Percentiles rank a stretch among this genome's conserved stretches.
These are phyloP conservation scores for Cyberlindnera xishuangbannaensis DNA, from an alignment of 805 yeast genomes.

Conservation along the genomic window DNA sequence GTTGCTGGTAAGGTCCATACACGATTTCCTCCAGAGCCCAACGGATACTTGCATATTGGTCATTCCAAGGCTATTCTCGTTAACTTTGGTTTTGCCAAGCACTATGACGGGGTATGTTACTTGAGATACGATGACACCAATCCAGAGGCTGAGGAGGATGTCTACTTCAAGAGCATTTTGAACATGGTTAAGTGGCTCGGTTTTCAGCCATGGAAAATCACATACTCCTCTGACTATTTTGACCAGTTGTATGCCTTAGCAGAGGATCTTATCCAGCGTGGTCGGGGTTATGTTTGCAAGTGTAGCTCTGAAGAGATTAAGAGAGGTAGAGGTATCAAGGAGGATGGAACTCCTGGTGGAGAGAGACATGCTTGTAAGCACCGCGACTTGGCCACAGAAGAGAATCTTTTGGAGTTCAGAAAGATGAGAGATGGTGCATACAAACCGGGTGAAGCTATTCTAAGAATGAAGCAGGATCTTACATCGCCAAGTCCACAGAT, in stretches of 20 bases:
- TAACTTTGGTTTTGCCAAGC: slow-evolving; percentile 94
- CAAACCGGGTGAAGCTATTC: slow-evolving; percentile 85
- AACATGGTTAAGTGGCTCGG: slow-evolving; percentile 93
- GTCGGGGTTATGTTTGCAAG: slow-evolving; percentile 86
- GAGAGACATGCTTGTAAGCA: slow-evolving; percentile 79
- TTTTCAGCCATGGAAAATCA: slow-evolving; percentile 86
- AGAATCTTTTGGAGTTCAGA: slow-evolving; percentile 74
- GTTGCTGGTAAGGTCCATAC: slow-evolving; percentile 84
- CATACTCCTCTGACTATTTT: slow-evolving; percentile 94
- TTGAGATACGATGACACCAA: slow-evolving; percentile 96
- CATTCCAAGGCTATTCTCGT: slow-evolving; percentile 98
- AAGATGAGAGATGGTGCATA: slow-evolving; percentile 88
- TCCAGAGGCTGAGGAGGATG: slow-evolving; percentile 97
- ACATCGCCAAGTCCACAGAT: slow-evolving; percentile 92
- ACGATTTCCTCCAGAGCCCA: slow-evolving; percentile 98
- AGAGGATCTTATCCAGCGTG: slow-evolving; percentile 65
- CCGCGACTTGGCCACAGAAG: slow-evolving; percentile 66
- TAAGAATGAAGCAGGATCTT: slow-evolving; percentile 96
- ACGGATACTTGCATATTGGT: slow-evolving; percentile 95
- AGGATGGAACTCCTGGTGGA: slow-evolving; percentile 92
- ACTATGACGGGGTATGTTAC: slow-evolving; percentile 80
- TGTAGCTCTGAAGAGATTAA: slow-evolving; percentile 90
- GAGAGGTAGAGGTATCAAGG: slow-evolving; percentile 82
- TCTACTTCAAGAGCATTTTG: slow-evolving; percentile 76
- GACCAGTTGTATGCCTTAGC: slow-evolving; percentile 86